Evolutionary conservation across 257 asterid genomes (phyloP), one percentile per base, ranked within the genome.

Genomic region (Asclepias syriaca): DNA sequence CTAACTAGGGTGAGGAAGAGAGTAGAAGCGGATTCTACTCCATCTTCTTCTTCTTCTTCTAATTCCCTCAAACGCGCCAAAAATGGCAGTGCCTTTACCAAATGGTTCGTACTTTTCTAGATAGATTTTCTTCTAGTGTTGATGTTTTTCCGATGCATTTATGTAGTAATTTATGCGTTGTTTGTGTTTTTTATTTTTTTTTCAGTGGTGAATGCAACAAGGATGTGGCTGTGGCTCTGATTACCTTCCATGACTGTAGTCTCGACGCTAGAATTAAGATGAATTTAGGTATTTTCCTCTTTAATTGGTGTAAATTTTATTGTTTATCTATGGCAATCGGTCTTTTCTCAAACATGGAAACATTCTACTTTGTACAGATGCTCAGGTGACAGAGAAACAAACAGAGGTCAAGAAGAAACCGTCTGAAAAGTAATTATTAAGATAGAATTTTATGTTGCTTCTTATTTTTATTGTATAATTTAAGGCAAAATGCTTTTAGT

Each of bases 11-110:
- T 66, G 21, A 57, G 77, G 72, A 66, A 65, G 66, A 66, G 77
- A 64, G 72, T 65, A 22, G 72, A 66, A 21, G 67, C 29, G 14
- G 72, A 74, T 2, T 54, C 67, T 18, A 18, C 64, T 29, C 1
- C 65, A 16, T 15, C 72, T 45, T 7, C 75, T 40, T 2, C 43
- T 51, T 22, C 27, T 34, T 34, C 27, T 53, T 12, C 55, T 22
- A 54, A 55, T 4, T 66, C 85, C 53, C 93, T 88, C 82, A 89
- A 88, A 15, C 95, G 98, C 7, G 98, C 98, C 46, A 90, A 75
- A 74, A 85, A 93, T 22, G 97, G 96, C 72, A 89, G 96, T n/a
- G 98, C 97, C 60, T 93, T 93, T 53, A 84, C 95, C 73, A 86
- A 77, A 76, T 91, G 98, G 98, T 93, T 24, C 51, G 77, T 13